Conservation (phyloP, 441 rosid genomes). For the Brassica balearica region DNA sequence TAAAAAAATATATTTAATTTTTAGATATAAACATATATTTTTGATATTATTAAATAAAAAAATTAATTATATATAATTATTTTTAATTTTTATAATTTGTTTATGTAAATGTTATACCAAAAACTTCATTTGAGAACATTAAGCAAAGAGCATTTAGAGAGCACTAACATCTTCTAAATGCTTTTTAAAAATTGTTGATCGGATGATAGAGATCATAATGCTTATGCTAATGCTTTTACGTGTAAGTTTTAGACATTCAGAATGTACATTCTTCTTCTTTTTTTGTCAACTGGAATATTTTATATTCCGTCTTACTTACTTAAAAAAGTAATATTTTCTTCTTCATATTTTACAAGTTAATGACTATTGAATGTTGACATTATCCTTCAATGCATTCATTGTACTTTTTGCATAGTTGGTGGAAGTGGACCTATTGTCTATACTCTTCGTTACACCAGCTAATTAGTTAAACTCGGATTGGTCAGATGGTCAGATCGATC, state of each 20-base stretch:
- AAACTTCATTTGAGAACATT: too few species aligned
- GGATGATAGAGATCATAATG: too few species aligned
- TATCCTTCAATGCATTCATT: neutral
- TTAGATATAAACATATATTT: too few species aligned
- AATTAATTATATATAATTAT: too few species aligned
- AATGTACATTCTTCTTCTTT: neutral
- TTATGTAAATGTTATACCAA: too few species aligned
- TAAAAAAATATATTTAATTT: too few species aligned
- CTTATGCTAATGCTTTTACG: neutral
- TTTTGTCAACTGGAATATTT: slow-evolving; percentile 1
- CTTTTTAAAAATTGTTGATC: too few species aligned
- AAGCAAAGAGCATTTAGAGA: too few species aligned
- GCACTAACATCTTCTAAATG: too few species aligned
- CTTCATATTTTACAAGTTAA: neutral
- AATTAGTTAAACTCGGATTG: neutral
- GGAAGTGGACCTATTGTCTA: neutral
- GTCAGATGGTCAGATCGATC: neutral
- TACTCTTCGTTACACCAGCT: neutral
- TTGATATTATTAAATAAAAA: too few species aligned
- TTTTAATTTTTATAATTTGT: too few species aligned
- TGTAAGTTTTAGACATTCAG: neutral
- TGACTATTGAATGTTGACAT: neutral
- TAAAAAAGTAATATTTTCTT: neutral
- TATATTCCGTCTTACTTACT: neutral
- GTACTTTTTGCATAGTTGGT: neutral